Evolutionary conservation across 306 rosid genomes (phyloP), one percentile per base, ranked within the genome.

Genomic region (Cucurbita maxima): DNA sequence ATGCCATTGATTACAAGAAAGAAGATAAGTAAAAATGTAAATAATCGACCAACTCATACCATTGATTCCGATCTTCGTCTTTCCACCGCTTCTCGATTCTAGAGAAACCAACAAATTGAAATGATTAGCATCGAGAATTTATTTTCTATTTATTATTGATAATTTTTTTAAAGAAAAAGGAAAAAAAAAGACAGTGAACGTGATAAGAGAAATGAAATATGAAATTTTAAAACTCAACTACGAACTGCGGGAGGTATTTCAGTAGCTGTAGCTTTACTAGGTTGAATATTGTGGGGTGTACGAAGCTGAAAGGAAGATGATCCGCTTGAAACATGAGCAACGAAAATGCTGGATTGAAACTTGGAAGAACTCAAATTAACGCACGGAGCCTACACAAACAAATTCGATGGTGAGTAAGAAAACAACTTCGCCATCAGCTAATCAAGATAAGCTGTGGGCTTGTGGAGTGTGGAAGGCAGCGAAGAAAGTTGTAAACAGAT

Each of bases 221-320:
- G 9, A 67, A 44, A 67, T 0, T 44, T 45, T 3, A 30, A 67
- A 13, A 67, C 73, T 67, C 19, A 20, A 94, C 98, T 79, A 62
- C 83, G 87, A 67, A 87, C 81, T 0, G 92, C 82, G 38, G 89
- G 96, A 56, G 97, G 98, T 59, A 80, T n/a, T 84, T 90, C 97
- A 4, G 97, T 94, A 43, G 98, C 98, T 2, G 97, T 94, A 53
- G 98, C 97, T 72, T 86, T 84, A 77, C 89, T 80, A 11, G 97
- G 94, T 74, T 76, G 88, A 25, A 90, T 58, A 53, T 80, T 75
- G 44, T 80, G 70, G 58, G 75, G 79, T 63, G 69, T 37, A 68
- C 97, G 81, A 87, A 90, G 86, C 98, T 77, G 91, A 72, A 86
- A 75, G 71, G 83, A 79, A 58, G 83, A 72, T 62, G 90, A 80